Evolutionary conservation across 352 stramenopile genomes (phyloP), one percentile per base, ranked within the genome.

Genomic region (Phytophthora tentaculata): DNA sequence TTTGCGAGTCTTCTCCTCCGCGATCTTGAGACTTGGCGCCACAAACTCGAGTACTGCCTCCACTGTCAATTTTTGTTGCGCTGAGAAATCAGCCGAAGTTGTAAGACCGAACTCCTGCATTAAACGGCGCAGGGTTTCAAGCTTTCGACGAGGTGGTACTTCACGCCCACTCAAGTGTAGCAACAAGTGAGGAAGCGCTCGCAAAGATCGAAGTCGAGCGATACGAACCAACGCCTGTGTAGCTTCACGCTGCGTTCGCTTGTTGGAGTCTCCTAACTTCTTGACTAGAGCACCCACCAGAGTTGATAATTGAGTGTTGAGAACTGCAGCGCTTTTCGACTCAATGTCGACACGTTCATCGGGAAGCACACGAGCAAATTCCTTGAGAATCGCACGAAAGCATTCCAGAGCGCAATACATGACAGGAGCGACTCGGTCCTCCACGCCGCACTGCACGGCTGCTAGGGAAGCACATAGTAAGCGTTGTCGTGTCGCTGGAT

Each of bases 331-430:
- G 22, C 69, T 66, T 16, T 54, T 61, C 20, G 39, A 49, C 3
- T 69, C 53, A 19, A 77, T 78, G 55, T 77, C 73, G 32, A 68
- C 56, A 39, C 73, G 73, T 17, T 91, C 80, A 29, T 66, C 50
- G 23, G 64, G 57, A 8, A 89, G 23, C 3, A 83, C 74, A 2
- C 79, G 77, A 6, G 79, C 53, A 59, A 90, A 92, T 56, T 83
- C 81, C 28, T 90, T 89, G 6, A 94, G 68, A n/a, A 94, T 64
- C 16, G 74, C 56, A 37, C 76, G 73, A 14, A 95, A 69, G 44
- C 83, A 92, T 29, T 95, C 83, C n/a, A 95, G 73, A 14, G 85
- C 76, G 44, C 87, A 95, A 73, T 89, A 95, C 83, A 95, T 91
- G 52, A 95, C 87, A 6, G 87, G 85, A 2, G 82, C 82, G 0